Conservation (phyloP, 495 filamentous ascomycete genomes). For the Penicillium simplicissimum region DNA sequence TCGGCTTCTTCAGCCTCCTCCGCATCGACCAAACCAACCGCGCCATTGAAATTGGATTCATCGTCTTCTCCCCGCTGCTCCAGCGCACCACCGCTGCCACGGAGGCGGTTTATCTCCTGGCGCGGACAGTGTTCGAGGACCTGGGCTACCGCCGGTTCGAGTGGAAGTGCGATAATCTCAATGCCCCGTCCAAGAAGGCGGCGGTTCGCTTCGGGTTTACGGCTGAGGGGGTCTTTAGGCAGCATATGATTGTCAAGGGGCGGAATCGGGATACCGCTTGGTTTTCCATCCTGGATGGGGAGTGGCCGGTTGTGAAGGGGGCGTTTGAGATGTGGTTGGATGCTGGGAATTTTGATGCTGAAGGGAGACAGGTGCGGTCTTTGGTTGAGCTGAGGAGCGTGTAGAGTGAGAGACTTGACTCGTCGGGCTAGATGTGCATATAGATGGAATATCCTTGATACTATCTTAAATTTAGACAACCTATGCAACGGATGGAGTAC, state of each 20-base stretch:
- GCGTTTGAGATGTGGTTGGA: slow-evolving; percentile 51
- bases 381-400: slow-evolving; percentile 19
- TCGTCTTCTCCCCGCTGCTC: slow-evolving; percentile 4
- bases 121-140: slow-evolving; percentile 45
- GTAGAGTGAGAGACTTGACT: too few species aligned
- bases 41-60: slow-evolving; percentile 5
- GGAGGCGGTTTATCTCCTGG: slow-evolving; percentile 3
- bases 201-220: slow-evolving; percentile 54
- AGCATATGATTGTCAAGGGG: slow-evolving; percentile 59
- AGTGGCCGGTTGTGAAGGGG: slow-evolving; percentile 52
- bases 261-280: slow-evolving; percentile 56
- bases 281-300: slow-evolving; percentile 52
- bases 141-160: slow-evolving; percentile 56
- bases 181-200: slow-evolving; percentile 48
- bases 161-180: slow-evolving; percentile 59
- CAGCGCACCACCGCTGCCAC: slow-evolving; percentile 1
- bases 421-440: too few species aligned
- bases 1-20: slow-evolving; percentile 10
- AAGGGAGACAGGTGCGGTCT: slow-evolving; percentile 42
- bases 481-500: not conserved
- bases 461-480: not conserved
- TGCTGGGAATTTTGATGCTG: slow-evolving; percentile 48
- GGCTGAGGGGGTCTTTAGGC: slow-evolving; percentile 55
- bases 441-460: too few species aligned
- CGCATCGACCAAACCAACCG: slow-evolving; percentile 9